Base-by-base conservation (phyloP, 306 rosid genomes). In the Cajanus cajan region DNA sequence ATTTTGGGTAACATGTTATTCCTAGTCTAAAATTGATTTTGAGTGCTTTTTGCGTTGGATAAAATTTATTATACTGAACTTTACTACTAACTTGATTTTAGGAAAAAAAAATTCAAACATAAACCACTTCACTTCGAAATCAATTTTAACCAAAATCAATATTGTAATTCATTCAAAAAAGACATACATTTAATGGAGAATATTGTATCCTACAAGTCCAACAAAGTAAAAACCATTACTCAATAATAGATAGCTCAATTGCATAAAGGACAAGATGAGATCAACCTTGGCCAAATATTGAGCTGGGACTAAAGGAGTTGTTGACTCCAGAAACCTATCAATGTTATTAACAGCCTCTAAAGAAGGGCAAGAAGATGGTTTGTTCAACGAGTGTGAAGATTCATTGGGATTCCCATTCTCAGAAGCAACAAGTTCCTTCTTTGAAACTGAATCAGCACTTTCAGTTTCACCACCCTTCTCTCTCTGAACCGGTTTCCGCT, bases 221-320 rank as follows among this genome's bases (percentile, higher is more conserved):
- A 71, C 52, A 54, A 22, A 58, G 33, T 24, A 9, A 78, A 66
- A 45, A 24, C 16, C 83, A 79, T 54, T 40, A 80, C 24, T 58
- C 21, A 39, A 44, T 73, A 39, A 44, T 73, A 40, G 12, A 65
- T 21, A 69, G 62, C 44, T 22, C 15, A 55, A 62, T 45, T 22
- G 18, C 40, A 37, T 24, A 75, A 47, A 74, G 61, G 40, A 73
- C 47, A 54, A 68, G 7, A 79, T 1, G n/a, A 66, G 74, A 90
- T 83, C 85, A 65, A 92, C 98, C 98, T 92, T 87, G 8, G 98
- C 90, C 68, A 92, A 87, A 84, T 74, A 88, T 78, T 87, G 98
- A 52, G 92, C 97, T 1, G 89, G 88, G 36, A 94, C 91, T 39
- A 82, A 83, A 68, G 97, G 98, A 41, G 82, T 86, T 8, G 90